phyloP scores from a whole-genome alignment of 768 basidiomycete genomes.

The Tricholoma hemisulphureum region DNA sequence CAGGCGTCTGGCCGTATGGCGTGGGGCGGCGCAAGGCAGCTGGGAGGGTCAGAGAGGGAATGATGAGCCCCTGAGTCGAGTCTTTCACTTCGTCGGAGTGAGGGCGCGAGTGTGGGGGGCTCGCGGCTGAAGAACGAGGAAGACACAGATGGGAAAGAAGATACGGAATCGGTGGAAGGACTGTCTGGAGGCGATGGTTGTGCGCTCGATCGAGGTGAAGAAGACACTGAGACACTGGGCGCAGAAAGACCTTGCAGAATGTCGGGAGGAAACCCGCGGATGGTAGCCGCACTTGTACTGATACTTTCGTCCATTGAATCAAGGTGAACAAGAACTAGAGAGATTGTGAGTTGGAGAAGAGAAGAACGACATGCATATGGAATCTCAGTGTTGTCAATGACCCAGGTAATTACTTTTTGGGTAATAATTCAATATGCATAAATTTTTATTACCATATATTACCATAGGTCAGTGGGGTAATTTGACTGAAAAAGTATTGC shows the following conservation, averaged over 20 bases:
- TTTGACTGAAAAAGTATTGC: too few species aligned
- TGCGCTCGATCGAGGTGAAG: slow-evolving; percentile 48
- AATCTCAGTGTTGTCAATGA: too few species aligned
- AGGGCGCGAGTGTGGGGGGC: slow-evolving; percentile 53
- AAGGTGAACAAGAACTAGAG: slow-evolving; percentile 5
- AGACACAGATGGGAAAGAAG: slow-evolving; percentile 69
- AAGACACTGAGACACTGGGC: slow-evolving; percentile 37
- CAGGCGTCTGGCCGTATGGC: slow-evolving; percentile 65
- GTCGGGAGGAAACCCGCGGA: slow-evolving; percentile 32
- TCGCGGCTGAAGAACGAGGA: slow-evolving; percentile 74
- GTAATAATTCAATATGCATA: too few species aligned
- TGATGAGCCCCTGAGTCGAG: slow-evolving; percentile 56
- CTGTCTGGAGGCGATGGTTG: slow-evolving; percentile 62
- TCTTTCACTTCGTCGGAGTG: slow-evolving; percentile 39
- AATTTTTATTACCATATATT: too few species aligned
- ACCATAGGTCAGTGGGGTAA: too few species aligned
- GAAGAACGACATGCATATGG: too few species aligned
- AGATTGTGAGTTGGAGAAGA: too few species aligned
- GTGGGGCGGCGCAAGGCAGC: slow-evolving; percentile 61
- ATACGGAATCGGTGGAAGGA: slow-evolving; percentile 58
- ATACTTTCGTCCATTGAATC: slow-evolving; percentile 30
- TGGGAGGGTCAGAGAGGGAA: slow-evolving; percentile 67
- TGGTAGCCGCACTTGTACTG: slow-evolving; percentile 40
- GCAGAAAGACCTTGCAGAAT: too few species aligned
- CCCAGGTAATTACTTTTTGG: too few species aligned